Conservation (phyloP, 257 asterid genomes). For the Ajuga chamaepitys region DNA sequence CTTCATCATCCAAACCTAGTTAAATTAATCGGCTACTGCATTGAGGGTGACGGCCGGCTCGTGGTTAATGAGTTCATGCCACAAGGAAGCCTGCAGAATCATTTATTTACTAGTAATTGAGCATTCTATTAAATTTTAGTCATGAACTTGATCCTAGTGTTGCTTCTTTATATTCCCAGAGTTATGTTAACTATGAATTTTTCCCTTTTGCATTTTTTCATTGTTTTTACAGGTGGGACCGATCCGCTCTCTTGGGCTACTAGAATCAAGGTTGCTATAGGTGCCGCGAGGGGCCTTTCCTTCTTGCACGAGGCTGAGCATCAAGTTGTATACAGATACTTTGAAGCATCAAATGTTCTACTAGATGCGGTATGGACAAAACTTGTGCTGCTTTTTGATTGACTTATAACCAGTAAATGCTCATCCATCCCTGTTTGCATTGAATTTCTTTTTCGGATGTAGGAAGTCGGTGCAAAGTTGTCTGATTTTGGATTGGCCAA, state of each 20-base stretch:
- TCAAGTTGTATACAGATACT: slow-evolving; percentile 80
- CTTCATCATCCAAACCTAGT: slow-evolving; percentile 88
- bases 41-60: slow-evolving; percentile 80
- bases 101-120: slow-evolving; percentile 82
- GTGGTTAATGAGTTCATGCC: slow-evolving; percentile 95
- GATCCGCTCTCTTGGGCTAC: slow-evolving; percentile 84
- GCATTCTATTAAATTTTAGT: slow-evolving; percentile 19
- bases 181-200: neutral
- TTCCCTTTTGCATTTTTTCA: slow-evolving; percentile 2
- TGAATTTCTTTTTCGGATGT: too few species aligned
- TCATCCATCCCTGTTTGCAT: neutral
- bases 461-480: slow-evolving; percentile 85
- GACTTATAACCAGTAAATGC: neutral
- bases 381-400: neutral
- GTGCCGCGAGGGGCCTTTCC: slow-evolving; percentile 89
- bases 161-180: neutral
- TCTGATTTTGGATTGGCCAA: slow-evolving; percentile 94
- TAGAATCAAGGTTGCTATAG: slow-evolving; percentile 84
- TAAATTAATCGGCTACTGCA: slow-evolving; percentile 88
- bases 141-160: too few species aligned
- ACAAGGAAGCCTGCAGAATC: slow-evolving; percentile 95
- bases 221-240: slow-evolving; percentile 58
- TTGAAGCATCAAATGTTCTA: slow-evolving; percentile 86
- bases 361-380: slow-evolving; percentile 59
- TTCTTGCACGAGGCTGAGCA: slow-evolving; percentile 84